phyloP scores from a whole-genome alignment of 2,329 filamentous ascomycete species.

The Aspergillus nomiae region DNA sequence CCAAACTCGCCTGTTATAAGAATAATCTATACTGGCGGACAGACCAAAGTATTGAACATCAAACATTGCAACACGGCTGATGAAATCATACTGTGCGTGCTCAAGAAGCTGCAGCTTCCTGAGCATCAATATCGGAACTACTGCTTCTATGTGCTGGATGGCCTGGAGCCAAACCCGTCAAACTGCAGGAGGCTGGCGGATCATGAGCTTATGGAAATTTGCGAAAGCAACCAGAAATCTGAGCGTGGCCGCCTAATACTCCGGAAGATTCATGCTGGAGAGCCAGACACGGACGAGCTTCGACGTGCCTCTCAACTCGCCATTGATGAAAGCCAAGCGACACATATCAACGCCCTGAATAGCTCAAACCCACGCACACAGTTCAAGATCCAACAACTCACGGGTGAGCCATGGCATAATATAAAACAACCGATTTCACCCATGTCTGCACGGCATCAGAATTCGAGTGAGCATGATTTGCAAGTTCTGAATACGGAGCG shows the following conservation, averaged over 20 bases:
- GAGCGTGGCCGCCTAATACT: conserved; percentile 91
- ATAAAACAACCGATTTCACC: conserved; percentile 87
- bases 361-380: conserved; percentile 74
- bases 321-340: conserved; percentile 79
- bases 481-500: conserved; percentile 31
- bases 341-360: conserved; percentile 63
- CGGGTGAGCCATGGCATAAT: conserved; percentile 83
- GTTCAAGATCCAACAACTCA: conserved; percentile 83
- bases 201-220: conserved; percentile 85
- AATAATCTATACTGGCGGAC: conserved; percentile 87
- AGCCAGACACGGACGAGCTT: conserved; percentile 84
- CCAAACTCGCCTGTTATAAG: conserved; percentile 86
- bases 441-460: conserved; percentile 45
- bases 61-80: conserved; percentile 88
- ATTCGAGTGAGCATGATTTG: conserved; percentile 31
- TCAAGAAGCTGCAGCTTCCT: conserved; percentile 83
- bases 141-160: conserved; percentile 92
- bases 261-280: conserved; percentile 86
- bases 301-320: conserved; percentile 86
- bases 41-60: conserved; percentile 92
- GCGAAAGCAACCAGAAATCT: conserved; percentile 79
- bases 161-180: conserved; percentile 77
- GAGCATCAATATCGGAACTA: conserved; percentile 93
- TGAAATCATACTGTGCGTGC: conserved; percentile 85
- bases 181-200: conserved; percentile 83